Percentiles rank a stretch among this genome's conserved stretches.
Conservation (phyloP, 2,329 filamentous ascomycete species). For the Xenosphaeropsis pyriputrescens region DNA sequence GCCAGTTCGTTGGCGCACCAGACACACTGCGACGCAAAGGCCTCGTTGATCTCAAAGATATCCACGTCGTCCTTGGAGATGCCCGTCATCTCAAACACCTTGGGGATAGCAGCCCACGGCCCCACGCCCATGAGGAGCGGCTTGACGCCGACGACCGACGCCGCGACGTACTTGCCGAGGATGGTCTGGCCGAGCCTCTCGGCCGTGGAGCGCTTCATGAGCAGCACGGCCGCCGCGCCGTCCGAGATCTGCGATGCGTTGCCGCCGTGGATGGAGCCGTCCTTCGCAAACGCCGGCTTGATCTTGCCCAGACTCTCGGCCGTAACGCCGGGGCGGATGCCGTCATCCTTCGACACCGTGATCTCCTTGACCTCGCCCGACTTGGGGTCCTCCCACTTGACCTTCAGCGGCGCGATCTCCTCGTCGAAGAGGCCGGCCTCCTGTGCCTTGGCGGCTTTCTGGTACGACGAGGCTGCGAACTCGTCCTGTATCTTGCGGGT, state of each 20-base stretch:
- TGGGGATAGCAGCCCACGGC: slow-evolving; percentile 90
- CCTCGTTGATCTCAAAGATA: slow-evolving; percentile 98
- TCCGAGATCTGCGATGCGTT: slow-evolving; percentile 95
- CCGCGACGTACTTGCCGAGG: slow-evolving; percentile 81
- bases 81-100: slow-evolving; percentile 76
- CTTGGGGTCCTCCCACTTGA: slow-evolving; percentile 85
- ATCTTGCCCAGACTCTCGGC: slow-evolving; percentile 84
- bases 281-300: slow-evolving; percentile 75
- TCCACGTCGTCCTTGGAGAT: slow-evolving; percentile 83
- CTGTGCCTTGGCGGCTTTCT: slow-evolving; percentile 79
- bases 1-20: slow-evolving; percentile 86
- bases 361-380: slow-evolving; percentile 72
- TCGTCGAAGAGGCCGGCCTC: slow-evolving; percentile 79
- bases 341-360: slow-evolving; percentile 75
- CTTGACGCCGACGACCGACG: slow-evolving; percentile 75
- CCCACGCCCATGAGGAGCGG: slow-evolving; percentile 94
- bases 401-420: slow-evolving; percentile 77
- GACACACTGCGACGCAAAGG: slow-evolving; percentile 87
- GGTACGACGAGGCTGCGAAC: slow-evolving; percentile 89
- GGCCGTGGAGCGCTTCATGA: slow-evolving; percentile 90
- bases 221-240: slow-evolving; percentile 82
- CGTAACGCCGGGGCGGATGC: slow-evolving; percentile 73
- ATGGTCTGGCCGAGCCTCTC: slow-evolving; percentile 78
- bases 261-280: slow-evolving; percentile 88
- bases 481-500: slow-evolving; percentile 63